phyloP scores from a whole-genome alignment of 768 basidiomycete genomes.

The Cyathus striatus region DNA sequence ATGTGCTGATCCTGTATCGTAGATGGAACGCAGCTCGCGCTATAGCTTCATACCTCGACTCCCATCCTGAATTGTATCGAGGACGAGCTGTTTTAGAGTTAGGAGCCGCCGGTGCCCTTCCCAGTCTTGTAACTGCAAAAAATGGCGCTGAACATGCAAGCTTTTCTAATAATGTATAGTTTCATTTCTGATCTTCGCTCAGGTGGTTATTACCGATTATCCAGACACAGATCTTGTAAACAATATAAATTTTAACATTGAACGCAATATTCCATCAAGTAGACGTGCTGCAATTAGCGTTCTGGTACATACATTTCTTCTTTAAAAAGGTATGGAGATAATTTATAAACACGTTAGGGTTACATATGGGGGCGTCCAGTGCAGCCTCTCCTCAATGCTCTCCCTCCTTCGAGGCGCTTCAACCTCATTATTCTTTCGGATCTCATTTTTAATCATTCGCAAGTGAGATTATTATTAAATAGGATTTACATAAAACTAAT shows the following conservation, averaged over 20 bases:
- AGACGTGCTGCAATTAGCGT: constrained; percentile 30
- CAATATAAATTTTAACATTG: constrained; percentile 71
- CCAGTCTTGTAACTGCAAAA: constrained; percentile 68
- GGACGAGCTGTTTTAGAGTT: constrained; percentile 67
- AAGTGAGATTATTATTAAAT: constrained; percentile 37
- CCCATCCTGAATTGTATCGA: constrained; percentile 40
- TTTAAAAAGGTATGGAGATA: too few relatives aligned
- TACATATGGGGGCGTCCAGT: constrained; percentile 78
- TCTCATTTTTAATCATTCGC: constrained; percentile 92
- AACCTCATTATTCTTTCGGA: constrained; percentile 88
- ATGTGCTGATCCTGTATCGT: neutral
- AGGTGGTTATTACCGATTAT: constrained; percentile 91
- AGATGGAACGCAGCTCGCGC: constrained; percentile 83
- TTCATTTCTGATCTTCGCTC: neutral
- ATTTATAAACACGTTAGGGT: constrained; percentile 38
- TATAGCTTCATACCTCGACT: constrained; percentile 66
- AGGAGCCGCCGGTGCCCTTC: constrained; percentile 90
- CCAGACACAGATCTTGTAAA: constrained; percentile 73
- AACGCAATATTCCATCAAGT: constrained; percentile 40
- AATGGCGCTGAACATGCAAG: constrained; percentile 54
- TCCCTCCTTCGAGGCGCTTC: constrained; percentile 34
- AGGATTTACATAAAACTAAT: neutral
- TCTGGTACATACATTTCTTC: constrained; percentile 13
- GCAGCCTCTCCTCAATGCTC: constrained; percentile 32
- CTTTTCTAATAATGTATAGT: neutral